Evolutionary conservation across 75 land plant species (phyloP), one percentile per base, ranked within the genome.

Genomic region (Chamaecyparis obtusa): DNA sequence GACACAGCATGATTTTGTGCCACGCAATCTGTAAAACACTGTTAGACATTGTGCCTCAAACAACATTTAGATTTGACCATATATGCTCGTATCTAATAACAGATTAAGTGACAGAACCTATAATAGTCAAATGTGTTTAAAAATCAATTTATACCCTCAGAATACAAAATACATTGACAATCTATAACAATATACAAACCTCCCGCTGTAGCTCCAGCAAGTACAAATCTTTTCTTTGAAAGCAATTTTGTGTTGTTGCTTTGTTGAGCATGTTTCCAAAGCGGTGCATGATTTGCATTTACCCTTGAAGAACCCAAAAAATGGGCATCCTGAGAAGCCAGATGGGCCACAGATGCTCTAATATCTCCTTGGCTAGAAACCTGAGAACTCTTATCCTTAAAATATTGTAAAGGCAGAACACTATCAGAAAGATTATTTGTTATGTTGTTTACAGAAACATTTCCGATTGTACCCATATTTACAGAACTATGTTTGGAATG

Each of bases 351-450:
- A 84, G 87, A 41, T 85, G 84, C 85, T 74, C 69, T 85, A 87
- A 46, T 84, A 55, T 67, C n/a, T 64, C 84, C 87, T 86, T 92
- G 85, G 85, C 78, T 8, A n/a, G 86, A 87, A 84, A 85, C 87
- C 92, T 87, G 89, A 86, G 71, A 85, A 60, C 60, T 90, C 93
- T 93, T 94, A 93, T 93, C 87, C 54, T 95, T 97, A 92, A 87
- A 77, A 87, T 79, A 76, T 88, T 95, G 97, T 96, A 97, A 96
- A 97, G 99, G 99, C 89, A 91, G 60, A 94, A 97, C 96, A 95
- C 83, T 85, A 89, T 88, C 85, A 84, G 91, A 89, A 88, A 86
- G 33, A 88, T 48, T 91, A 76, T 90, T 86, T 72, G 56, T 49
- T 86, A 87, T 74, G 88, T 83, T 84, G 21, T 84, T 51, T 48